Percentiles rank a stretch among this genome's conserved stretches.
phyloP scores from a whole-genome alignment of 1,284 basidiomycete genomes.

The Puccinia novopanici region DNA sequence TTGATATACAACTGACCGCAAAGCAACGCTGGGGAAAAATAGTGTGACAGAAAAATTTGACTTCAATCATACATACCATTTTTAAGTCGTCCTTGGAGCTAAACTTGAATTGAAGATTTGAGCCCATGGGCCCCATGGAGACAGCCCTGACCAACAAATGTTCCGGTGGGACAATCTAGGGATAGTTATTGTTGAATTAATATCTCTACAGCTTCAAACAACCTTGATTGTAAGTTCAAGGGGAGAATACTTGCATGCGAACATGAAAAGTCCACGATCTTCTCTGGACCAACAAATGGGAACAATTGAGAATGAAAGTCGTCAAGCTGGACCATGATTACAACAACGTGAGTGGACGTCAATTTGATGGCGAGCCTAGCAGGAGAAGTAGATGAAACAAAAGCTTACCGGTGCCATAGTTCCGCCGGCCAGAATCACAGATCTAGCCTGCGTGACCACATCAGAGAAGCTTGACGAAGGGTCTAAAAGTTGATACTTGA shows the following conservation, averaged over 20 bases:
- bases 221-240: not conserved
- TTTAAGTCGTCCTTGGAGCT: slow-evolving; percentile 71
- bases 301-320: slow-evolving; percentile 85
- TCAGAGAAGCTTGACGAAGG: slow-evolving; percentile 82
- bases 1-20: not conserved
- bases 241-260: slow-evolving; percentile 70
- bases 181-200: not conserved
- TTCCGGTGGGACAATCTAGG: slow-evolving; percentile 65
- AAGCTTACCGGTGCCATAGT: slow-evolving; percentile 87
- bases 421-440: slow-evolving; percentile 86
- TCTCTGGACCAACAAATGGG: slow-evolving; percentile 67
- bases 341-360: not conserved
- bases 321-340: slow-evolving; percentile 68
- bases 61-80: slow-evolving; percentile 63
- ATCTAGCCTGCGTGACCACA: slow-evolving; percentile 75
- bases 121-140: slow-evolving; percentile 73
- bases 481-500: slow-evolving; percentile 94
- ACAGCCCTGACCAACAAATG: slow-evolving; percentile 80
- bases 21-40: not conserved
- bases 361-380: slow-evolving; percentile 11
- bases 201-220: not conserved
- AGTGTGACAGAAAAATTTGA: not conserved
- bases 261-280: slow-evolving; percentile 79
- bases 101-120: slow-evolving; percentile 79
- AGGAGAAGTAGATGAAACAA: not conserved